Evolutionary conservation across 164 flowering plant species (phyloP), one percentile per base, ranked within the genome.

Genomic region (Stephania cephalantha): DNA sequence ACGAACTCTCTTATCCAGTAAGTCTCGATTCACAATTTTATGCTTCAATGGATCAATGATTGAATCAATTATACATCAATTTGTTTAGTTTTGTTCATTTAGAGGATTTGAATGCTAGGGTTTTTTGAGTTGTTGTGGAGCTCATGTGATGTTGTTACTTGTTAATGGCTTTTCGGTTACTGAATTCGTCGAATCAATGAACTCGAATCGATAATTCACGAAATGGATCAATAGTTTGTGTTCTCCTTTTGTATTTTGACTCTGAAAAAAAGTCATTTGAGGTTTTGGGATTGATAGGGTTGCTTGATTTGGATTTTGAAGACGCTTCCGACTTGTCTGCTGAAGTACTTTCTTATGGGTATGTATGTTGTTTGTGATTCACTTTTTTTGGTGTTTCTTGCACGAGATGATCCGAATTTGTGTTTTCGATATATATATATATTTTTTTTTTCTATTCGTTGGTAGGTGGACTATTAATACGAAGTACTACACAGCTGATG

Each of bases 401-500:
- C 18, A 44, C 44, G 13, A 73, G 22, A 58, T 73, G 64, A 73
- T 31, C 15, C 25, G 66, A 48, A 25, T 69, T 69, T 68, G 67
- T 22, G 9, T 22, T 72, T 25, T 25, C 0, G 0, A 25, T 25
- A 25, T 25, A 25, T 25, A 25, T 25, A 25, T 25, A 25, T 25
- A 25, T 25, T 0, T 25, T 25, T 0, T 25, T 25, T 25, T 25
- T 25, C 25, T 25, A 25, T 25, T 25, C 25, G 2, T 69, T 20
- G 48, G 31, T 80, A 93, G 97, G 78, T 94, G 98, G 97, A 92
- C 86, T 8, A 91, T 95, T 72, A 79, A 88, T 78, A 95, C 97
- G 35, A 93, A 95, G 84, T 95, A 95, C 73, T 95, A 95, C 75
- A 80, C 86, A 10, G 98, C 95, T 81, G 96, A 95, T 85, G 91